Conservation (phyloP, 805 yeast genomes). For the Tetrapisispora pingtungensis region DNA sequence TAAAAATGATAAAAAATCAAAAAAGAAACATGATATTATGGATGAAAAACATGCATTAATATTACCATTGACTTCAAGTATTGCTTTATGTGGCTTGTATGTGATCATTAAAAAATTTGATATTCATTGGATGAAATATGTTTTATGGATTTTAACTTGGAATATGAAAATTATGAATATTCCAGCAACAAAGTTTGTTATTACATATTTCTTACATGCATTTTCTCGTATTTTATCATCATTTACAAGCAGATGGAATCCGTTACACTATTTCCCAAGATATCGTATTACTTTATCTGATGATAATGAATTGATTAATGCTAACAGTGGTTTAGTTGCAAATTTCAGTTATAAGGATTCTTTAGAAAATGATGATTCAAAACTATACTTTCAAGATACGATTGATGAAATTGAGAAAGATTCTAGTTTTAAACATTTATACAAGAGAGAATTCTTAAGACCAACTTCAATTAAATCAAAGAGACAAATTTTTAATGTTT, state of each 20-base stretch:
- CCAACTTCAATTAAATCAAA: slow-evolving; percentile 16
- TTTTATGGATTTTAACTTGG: slow-evolving; percentile 29
- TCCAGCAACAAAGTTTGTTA: slow-evolving; percentile 27
- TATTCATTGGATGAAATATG: slow-evolving; percentile 23
- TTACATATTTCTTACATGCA: slow-evolving; percentile 22
- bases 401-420: slow-evolving; percentile 24
- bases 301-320: slow-evolving; percentile 30
- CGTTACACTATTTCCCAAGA: slow-evolving; percentile 27
- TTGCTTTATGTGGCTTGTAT: slow-evolving; percentile 30
- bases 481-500: slow-evolving; percentile 30
- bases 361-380: slow-evolving; percentile 5
- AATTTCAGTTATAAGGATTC: slow-evolving; percentile 20
- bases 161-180: slow-evolving; percentile 31
- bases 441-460: slow-evolving; percentile 8
- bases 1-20: slow-evolving; percentile 10
- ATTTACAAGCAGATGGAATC: slow-evolving; percentile 15
- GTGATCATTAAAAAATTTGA: slow-evolving; percentile 22
- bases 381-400: slow-evolving; percentile 13
- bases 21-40: slow-evolving; percentile 6
- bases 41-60: slow-evolving; percentile 29
- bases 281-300: slow-evolving; percentile 34
- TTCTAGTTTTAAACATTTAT: slow-evolving; percentile 4
- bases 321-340: slow-evolving; percentile 31
- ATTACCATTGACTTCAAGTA: slow-evolving; percentile 39
- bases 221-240: slow-evolving; percentile 24